phyloP scores from a whole-genome alignment of 768 basidiomycete species.

The Clathrus columnatus region DNA sequence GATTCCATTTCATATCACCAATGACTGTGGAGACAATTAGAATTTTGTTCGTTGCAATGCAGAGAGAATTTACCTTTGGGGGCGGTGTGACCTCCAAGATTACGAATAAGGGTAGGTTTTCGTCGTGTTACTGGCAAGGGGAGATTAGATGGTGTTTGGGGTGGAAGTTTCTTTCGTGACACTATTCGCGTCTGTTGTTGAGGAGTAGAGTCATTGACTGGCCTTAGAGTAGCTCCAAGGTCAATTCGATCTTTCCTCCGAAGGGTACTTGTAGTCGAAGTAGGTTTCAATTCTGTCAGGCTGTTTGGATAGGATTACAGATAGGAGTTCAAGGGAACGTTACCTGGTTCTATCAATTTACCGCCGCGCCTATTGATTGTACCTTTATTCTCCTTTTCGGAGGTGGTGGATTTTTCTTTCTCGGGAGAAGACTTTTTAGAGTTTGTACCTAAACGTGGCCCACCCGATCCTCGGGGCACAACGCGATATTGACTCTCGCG shows the following conservation, averaged over 20 bases:
- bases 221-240: conserved; percentile 30
- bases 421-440: not conserved
- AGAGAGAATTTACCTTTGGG: conserved; percentile 55
- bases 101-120: conserved; percentile 84
- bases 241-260: conserved; percentile 53
- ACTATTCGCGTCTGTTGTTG: conserved; percentile 23
- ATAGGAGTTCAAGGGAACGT: not conserved
- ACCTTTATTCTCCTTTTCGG: conserved; percentile 35
- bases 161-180: conserved; percentile 34
- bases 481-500: conserved; percentile 69
- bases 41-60: not conserved
- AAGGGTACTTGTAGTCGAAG: conserved; percentile 42
- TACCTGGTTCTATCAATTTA: conserved; percentile 3
- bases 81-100: conserved; percentile 56
- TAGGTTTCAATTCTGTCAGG: not conserved
- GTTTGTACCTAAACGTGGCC: not conserved
- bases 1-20: conserved; percentile 98
- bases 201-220: conserved; percentile 21
- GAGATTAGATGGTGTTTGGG: conserved; percentile 30
- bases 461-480: conserved; percentile 56
- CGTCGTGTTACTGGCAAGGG: conserved; percentile 39
- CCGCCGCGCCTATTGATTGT: conserved; percentile 50
- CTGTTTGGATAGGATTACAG: not conserved
- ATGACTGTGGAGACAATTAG: conserved; percentile 47
- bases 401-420: conserved; percentile 28